A percentile compares a stretch with the other conserved stretches of the same genome.
phyloP scores from a whole-genome alignment of 805 yeast species.

The Candida tibetensis region DNA sequence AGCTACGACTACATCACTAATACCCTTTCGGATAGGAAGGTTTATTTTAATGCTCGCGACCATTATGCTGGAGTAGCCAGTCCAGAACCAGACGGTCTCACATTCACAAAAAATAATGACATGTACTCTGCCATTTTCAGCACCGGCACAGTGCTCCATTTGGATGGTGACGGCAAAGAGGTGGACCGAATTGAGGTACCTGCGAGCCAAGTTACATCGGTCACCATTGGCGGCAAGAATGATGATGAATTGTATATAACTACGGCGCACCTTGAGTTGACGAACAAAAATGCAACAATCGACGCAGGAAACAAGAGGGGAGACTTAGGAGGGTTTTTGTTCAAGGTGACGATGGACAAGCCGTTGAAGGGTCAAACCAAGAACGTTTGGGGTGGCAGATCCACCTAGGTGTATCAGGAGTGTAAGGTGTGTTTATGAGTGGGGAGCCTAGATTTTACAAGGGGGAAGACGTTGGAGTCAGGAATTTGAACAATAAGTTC shows the following conservation, averaged over 20 bases:
- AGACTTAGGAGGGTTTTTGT: slow-evolving; percentile 65
- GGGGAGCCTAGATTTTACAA: too few relatives aligned
- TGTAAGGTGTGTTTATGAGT: too few relatives aligned
- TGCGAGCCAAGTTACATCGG: slow-evolving; percentile 59
- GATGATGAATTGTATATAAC: slow-evolving; percentile 64
- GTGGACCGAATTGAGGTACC: slow-evolving; percentile 53
- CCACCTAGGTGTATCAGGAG: too few relatives aligned
- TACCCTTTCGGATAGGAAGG: slow-evolving; percentile 26
- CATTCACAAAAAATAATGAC: slow-evolving; percentile 52
- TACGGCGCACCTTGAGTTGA: slow-evolving; percentile 53
- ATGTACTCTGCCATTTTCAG: slow-evolving; percentile 70
- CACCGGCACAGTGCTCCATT: slow-evolving; percentile 53
- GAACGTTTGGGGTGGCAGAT: slow-evolving; percentile 30
- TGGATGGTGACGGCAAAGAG: slow-evolving; percentile 48
- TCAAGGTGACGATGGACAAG: slow-evolving; percentile 39
- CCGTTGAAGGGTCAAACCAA: slow-evolving; percentile 26
- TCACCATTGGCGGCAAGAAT: slow-evolving; percentile 54
- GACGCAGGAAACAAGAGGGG: slow-evolving; percentile 26
- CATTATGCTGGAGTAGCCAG: slow-evolving; percentile 17
- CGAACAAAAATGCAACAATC: slow-evolving; percentile 30
- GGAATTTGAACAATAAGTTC: too few relatives aligned
- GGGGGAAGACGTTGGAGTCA: too few relatives aligned
- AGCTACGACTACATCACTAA: slow-evolving; percentile 34
- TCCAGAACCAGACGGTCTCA: slow-evolving; percentile 80
- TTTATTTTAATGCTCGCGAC: slow-evolving; percentile 19